Conservation (phyloP, 2,329 filamentous ascomycete genomes). For the Alternaria viburni region DNA sequence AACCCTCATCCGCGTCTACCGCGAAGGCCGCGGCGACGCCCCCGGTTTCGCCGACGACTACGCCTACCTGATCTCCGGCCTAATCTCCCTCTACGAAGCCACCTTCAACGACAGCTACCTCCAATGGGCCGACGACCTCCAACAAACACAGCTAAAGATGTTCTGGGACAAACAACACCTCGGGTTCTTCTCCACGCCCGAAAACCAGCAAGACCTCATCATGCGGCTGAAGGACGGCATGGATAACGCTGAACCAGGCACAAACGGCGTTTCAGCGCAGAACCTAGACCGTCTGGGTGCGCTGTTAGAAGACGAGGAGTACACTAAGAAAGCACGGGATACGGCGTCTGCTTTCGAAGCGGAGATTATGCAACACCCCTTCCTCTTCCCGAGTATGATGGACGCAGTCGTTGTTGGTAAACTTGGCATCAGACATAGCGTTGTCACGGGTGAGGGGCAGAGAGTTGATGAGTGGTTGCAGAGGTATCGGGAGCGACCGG, state of each 20-base stretch:
- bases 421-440: slow-evolving; percentile 69
- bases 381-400: slow-evolving; percentile 85
- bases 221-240: slow-evolving; percentile 94
- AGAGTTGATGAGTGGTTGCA: slow-evolving; percentile 51
- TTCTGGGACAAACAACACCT: slow-evolving; percentile 73
- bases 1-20: slow-evolving; percentile 76
- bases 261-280: slow-evolving; percentile 83
- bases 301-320: slow-evolving; percentile 70
- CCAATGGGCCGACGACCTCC: slow-evolving; percentile 80
- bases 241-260: slow-evolving; percentile 88
- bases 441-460: slow-evolving; percentile 59
- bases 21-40: slow-evolving; percentile 68
- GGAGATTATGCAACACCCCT: slow-evolving; percentile 91
- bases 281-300: slow-evolving; percentile 84
- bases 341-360: slow-evolving; percentile 87
- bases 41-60: slow-evolving; percentile 92
- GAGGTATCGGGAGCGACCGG: slow-evolving; percentile 50
- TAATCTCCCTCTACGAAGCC: slow-evolving; percentile 83
- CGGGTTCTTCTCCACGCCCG: slow-evolving; percentile 76
- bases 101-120: slow-evolving; percentile 79
- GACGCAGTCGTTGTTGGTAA: slow-evolving; percentile 75
- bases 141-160: slow-evolving; percentile 74
- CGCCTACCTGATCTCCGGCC: slow-evolving; percentile 81
- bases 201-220: slow-evolving; percentile 70
- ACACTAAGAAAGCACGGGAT: slow-evolving; percentile 69